Base-by-base conservation (phyloP, 352 stramenopile species). In the Globisporangium uncinulatum region DNA sequence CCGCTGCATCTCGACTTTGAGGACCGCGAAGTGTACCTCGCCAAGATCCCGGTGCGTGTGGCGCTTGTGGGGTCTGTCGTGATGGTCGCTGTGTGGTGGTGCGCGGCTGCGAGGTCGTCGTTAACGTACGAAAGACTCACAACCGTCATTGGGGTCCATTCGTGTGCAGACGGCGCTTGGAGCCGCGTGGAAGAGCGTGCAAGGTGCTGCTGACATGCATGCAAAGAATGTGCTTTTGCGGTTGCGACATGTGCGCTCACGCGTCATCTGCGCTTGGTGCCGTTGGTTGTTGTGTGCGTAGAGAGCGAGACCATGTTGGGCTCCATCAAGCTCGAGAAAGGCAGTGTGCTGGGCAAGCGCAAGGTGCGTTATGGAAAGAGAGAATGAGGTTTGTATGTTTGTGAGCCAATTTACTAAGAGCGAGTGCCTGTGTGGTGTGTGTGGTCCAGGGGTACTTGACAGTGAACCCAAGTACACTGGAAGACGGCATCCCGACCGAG, bases 21-120 rank as follows among this genome's bases (percentile, higher is more conserved):
- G 71, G 81, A 91, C 67, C 82, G 84, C 49, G 82, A 94, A 70
- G 77, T 94, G 56, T 94, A 92, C 60, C 73, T 94, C 51, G 84
- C 83, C 47, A 94, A 94, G 68, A 85, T 94, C 41, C 84, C 84
- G 66, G 84, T 94, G 62, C 51, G 69, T n/a, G n/a, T n/a, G n/a
- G n/a, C n/a, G n/a, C n/a, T n/a, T n/a, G n/a, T n/a, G n/a, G n/a
- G n/a, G n/a, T n/a, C n/a, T n/a, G n/a, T n/a, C n/a, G n/a, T n/a
- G n/a, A n/a, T n/a, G n/a, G n/a, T n/a, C n/a, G n/a, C n/a, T n/a
- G n/a, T n/a, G n/a, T n/a, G n/a, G n/a, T n/a, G n/a, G n/a, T n/a
- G n/a, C n/a, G n/a, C n/a, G n/a, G n/a, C n/a, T n/a, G n/a, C n/a
- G n/a, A n/a, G n/a, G n/a, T n/a, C n/a, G n/a, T n/a, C n/a, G n/a